These are phyloP conservation scores for Monilinia fructigena DNA, from an alignment of 2,329 filamentous ascomycete genomes.

Conservation along the genomic window DNA sequence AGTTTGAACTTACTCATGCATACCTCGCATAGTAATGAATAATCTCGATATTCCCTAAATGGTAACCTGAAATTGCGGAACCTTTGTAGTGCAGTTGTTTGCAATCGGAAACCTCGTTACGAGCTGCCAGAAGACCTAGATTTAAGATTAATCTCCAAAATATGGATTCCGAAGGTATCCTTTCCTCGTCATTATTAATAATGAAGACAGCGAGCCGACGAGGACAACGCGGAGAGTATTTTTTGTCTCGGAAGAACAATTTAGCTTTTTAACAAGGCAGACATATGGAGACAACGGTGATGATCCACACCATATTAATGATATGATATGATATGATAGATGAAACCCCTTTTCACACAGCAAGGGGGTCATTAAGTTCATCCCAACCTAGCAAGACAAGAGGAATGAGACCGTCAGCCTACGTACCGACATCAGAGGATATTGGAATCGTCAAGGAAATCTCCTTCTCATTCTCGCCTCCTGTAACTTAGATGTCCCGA, in stretches of 20 bases:
- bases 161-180: neutral
- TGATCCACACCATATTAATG: neutral
- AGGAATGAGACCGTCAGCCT: slow-evolving; percentile 5
- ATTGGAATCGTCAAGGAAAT: slow-evolving; percentile 3
- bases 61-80: neutral
- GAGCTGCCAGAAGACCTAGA: neutral
- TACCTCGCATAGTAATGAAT: slow-evolving; percentile 1
- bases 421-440: slow-evolving; percentile 3
- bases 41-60: slow-evolving; percentile 5
- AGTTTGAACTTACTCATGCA: slow-evolving; percentile 1
- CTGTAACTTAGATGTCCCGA: neutral
- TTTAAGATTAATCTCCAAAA: neutral
- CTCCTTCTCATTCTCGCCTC: neutral
- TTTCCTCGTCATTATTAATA: neutral
- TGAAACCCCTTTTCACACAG: slow-evolving; percentile 1
- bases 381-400: slow-evolving; percentile 6
- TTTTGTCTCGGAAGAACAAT: neutral
- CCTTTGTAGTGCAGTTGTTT: neutral
- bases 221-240: neutral
- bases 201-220: neutral
- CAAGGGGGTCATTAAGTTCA: slow-evolving; percentile 16
- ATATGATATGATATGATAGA: neutral
- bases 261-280: slow-evolving; percentile 7
- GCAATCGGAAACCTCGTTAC: slow-evolving; percentile 6
- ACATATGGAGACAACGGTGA: neutral